Base-by-base conservation (phyloP, 768 basidiomycete genomes). In the Rhodotorula babjevae region DNA sequence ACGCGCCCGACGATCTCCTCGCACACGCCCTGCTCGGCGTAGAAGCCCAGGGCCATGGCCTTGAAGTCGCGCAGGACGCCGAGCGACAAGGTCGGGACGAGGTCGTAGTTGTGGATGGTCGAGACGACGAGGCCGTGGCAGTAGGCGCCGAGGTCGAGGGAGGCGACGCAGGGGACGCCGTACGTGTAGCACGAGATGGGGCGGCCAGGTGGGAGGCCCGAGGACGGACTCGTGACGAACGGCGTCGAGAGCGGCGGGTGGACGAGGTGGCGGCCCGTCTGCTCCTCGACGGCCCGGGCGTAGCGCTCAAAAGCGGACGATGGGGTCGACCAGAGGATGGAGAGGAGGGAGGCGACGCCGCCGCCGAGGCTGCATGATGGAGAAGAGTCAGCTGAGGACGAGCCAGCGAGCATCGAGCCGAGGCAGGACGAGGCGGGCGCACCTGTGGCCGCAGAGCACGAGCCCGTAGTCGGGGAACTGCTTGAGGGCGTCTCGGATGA, bases 1-100 rank as follows among this genome's bases (percentile, higher is more conserved):
- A 81, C 80, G 56, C 79, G 61, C 4, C 81, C 81, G 15, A 83
- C 79, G 53, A 83, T 81, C 73, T 82, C 82, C 66, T 83, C 81
- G 18, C 81, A 80, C 2, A 81, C 73, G 44, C 72, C 75, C 6
- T 78, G 78, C 62, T 83, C 82, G 52, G 82, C 81, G 56, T 74
- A 78, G 44, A 83, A 76, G 0, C 80, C 80, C 61, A 82, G 69
- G 8, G 82, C 80, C 61, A 82, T 78, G 58, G 79, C 80, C 73
- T 80, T 81, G 63, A 83, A 75, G 77, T 83, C 82, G 55, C 80
- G 65, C 18, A 79, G 65, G 29, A 75, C 73, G 10, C 80, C 80
- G 44, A 81, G 62, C 50, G 77, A 78, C n/a, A 82, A 68, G 3
- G 73, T 78, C 6, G 80, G 79, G 0, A 81, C 79, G 3, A 83